Percentiles rank a stretch among this genome's conserved stretches.
phyloP scores from a whole-genome alignment of 164 flowering plant species.

The Tinospora cordifolia region DNA sequence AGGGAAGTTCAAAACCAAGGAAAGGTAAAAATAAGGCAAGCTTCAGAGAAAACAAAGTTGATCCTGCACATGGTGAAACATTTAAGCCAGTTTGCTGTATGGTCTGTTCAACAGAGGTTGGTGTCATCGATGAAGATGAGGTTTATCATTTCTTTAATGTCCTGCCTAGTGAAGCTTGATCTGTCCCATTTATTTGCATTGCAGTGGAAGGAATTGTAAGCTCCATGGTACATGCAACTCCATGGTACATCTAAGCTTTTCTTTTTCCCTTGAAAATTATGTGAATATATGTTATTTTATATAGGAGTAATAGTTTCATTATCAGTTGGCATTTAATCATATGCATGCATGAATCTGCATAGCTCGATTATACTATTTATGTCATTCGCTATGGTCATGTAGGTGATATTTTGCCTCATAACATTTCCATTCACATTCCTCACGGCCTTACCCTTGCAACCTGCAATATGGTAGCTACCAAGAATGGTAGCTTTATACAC shows the following conservation, averaged over 20 bases:
- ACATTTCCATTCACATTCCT: no score
- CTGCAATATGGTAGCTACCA: no score
- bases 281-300: neutral
- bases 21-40: conserved; percentile 25
- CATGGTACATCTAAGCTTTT: neutral
- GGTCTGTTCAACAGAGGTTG: conserved; percentile 69
- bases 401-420: no score
- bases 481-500: no score
- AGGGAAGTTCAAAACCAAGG: conserved; percentile 18
- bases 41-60: conserved; percentile 20
- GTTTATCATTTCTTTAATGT: conserved; percentile 79
- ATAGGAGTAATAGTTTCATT: no score
- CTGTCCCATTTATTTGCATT: neutral
- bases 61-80: conserved; percentile 21
- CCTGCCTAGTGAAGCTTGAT: conserved; percentile 63
- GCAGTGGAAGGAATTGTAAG: neutral
- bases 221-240: neutral
- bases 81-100: conserved; percentile 57
- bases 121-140: conserved; percentile 67
- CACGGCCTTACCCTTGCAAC: no score
- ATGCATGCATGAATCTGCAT: no score
- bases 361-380: no score
- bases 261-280: neutral
- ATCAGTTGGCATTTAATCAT: no score
- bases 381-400: no score